These are phyloP conservation scores for Zymoseptoria crescenta DNA, from an alignment of 2,329 filamentous ascomycete species.

Conservation along the genomic window DNA sequence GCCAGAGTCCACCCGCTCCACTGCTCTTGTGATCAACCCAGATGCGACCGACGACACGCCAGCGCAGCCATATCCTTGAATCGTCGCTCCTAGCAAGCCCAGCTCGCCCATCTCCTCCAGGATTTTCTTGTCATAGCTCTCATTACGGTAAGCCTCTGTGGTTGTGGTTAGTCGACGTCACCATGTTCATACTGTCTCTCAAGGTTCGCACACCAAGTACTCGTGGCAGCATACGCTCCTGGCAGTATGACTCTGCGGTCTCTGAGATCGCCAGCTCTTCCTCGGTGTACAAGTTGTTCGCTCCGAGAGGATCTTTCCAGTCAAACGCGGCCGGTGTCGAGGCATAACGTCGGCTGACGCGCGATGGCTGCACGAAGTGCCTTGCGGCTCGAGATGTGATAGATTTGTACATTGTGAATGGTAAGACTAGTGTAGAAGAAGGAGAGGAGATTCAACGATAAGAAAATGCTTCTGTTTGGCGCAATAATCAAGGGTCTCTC, in stretches of 20 bases:
- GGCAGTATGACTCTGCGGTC: conserved; percentile 87
- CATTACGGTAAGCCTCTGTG: conserved; percentile 74
- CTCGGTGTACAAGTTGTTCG: conserved; percentile 70
- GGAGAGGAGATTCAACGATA: background rate
- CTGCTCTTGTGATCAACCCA: conserved; percentile 82
- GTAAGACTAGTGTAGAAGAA: background rate
- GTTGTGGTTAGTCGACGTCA: conserved; percentile 4
- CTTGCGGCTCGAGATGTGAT: conserved; percentile 35
- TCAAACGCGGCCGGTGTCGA: conserved; percentile 55
- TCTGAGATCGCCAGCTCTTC: conserved; percentile 87
- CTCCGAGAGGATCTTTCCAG: conserved; percentile 82
- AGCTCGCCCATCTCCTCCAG: conserved; percentile 87
- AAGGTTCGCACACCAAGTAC: conserved; percentile 59
- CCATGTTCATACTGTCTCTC: background rate
- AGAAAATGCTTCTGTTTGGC: background rate
- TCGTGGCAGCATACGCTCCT: conserved; percentile 76
- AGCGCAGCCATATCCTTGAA: conserved; percentile 81
- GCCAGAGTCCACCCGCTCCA: conserved; percentile 84
- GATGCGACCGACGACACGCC: conserved; percentile 80
- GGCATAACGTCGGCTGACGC: conserved; percentile 32
- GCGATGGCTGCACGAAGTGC: conserved; percentile 24
- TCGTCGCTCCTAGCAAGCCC: conserved; percentile 77
- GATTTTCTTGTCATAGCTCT: conserved; percentile 78
- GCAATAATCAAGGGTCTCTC: background rate
- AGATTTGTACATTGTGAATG: conserved; percentile 37